Evolutionary conservation across 306 rosid genomes (phyloP), one percentile per base, ranked within the genome.

Genomic region (Glycyrrhiza uralensis): DNA sequence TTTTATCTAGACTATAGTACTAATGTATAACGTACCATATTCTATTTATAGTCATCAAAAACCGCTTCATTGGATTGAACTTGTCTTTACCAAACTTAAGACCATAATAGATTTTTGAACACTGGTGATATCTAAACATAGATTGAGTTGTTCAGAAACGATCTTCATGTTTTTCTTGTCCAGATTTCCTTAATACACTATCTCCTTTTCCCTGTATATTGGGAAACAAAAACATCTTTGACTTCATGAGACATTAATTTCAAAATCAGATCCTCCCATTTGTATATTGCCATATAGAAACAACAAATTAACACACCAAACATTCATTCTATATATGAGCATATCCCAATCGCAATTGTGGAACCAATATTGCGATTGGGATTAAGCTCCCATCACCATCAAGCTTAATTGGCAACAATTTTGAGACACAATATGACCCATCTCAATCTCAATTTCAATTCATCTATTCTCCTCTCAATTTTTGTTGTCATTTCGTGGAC

Each of bases 401-500:
- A n/a, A n/a, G n/a, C n/a, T n/a, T n/a, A n/a, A n/a, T n/a, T n/a
- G n/a, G n/a, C n/a, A n/a, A n/a, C n/a, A n/a, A n/a, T n/a, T n/a
- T 32, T 68, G 33, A 30, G 8, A 63, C 65, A 56, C 28, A 5
- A n/a, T n/a, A 75, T 46, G 78, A 46, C 7, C 15, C 9, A 18
- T 46, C 33, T 56, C 60, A 55, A 6, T 30, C 38, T 24, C 9
- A 35, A n/a, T 13, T 42, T 24, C 13, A n/a, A 19, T 11, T 75
- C 24, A 15, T 61, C 52, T 54, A 15, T 82, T 45, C 15, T 52
- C 3, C 36, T 66, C 24, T 26, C 57, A 44, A 23, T 65, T 78
- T 45, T 79, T 26, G 38, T 79, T 17, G 17, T 79, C 13, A 18
- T 54, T 65, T 79, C 64, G 2, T 46, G 65, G 4, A 41, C 33